Percentiles rank a stretch among this genome's conserved stretches.
Conservation (phyloP, 306 rosid species). For the Lathyrus oleraceus region DNA sequence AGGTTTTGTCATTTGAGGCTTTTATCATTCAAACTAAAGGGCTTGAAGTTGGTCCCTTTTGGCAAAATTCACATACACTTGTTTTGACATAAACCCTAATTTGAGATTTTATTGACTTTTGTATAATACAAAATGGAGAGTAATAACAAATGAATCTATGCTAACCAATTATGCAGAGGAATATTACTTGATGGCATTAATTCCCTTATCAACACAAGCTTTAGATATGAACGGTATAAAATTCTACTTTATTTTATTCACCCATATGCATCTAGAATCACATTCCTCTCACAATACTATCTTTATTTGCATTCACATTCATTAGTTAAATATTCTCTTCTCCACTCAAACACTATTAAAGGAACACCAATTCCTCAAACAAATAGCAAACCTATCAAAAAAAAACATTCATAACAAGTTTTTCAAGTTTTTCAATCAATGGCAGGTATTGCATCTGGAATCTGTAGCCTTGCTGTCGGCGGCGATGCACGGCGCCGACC, state of each 20-base stretch:
- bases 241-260: neutral
- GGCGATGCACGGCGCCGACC: conserved; percentile 2
- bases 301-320: conserved; percentile 24
- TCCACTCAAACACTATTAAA: conserved; percentile 31
- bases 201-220: conserved; percentile 12
- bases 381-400: neutral
- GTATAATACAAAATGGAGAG: no score
- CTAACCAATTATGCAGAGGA: neutral
- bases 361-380: neutral
- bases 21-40: no score
- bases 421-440: conserved; percentile 12
- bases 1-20: no score
- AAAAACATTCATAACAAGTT: neutral
- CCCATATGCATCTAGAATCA: neutral
- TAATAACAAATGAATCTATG: neutral
- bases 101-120: no score
- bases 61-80: no score
- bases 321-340: conserved; percentile 4
- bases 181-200: conserved; percentile 7
- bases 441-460: conserved; percentile 44
- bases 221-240: conserved; percentile 2
- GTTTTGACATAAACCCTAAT: no score
- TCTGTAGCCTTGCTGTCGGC: conserved; percentile 37
- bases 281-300: conserved; percentile 25
- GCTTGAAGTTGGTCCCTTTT: no score